Evolutionary conservation across 176 grass and related monocot genomes (phyloP).

Genomic region (Coix lacrymajobi): DNA sequence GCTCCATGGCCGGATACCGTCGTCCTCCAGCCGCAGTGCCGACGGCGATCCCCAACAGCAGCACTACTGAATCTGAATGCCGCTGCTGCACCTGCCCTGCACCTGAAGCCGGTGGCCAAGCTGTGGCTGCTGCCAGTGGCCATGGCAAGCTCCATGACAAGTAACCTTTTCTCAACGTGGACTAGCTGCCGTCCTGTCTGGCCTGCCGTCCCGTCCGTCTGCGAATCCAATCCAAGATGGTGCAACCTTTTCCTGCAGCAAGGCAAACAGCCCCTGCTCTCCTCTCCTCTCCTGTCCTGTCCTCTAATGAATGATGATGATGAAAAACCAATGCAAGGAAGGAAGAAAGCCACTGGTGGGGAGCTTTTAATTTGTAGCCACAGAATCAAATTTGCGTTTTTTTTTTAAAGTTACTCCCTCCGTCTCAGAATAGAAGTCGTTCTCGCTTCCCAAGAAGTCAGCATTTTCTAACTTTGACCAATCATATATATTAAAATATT

Average conservation of each 20-base stretch:
- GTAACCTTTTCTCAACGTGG: neutral
- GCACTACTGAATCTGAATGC: neutral
- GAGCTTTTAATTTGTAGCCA: neutral
- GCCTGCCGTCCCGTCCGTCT: neutral
- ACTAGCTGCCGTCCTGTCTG: neutral
- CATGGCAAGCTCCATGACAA: conserved; percentile 22
- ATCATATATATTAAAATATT: too few relatives aligned
- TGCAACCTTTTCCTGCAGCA: neutral
- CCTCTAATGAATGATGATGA: neutral
- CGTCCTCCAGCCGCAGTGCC: neutral
- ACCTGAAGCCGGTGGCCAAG: neutral
- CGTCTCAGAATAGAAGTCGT: too few relatives aligned
- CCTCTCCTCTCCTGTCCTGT: too few relatives aligned
- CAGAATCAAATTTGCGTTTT: neutral
- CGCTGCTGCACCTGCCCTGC: neutral
- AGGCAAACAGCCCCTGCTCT: too few relatives aligned
- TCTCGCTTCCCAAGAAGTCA: too few relatives aligned
- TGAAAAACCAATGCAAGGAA: neutral
- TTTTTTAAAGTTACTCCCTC: too few relatives aligned
- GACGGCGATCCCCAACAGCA: neutral
- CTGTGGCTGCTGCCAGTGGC: neutral
- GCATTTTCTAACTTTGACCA: too few relatives aligned
- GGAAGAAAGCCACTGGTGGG: neutral
- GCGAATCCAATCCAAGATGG: neutral
- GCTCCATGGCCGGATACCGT: neutral